Conservation (phyloP, 176 grass and related monocot genomes). For the Oryza meyeriana region DNA sequence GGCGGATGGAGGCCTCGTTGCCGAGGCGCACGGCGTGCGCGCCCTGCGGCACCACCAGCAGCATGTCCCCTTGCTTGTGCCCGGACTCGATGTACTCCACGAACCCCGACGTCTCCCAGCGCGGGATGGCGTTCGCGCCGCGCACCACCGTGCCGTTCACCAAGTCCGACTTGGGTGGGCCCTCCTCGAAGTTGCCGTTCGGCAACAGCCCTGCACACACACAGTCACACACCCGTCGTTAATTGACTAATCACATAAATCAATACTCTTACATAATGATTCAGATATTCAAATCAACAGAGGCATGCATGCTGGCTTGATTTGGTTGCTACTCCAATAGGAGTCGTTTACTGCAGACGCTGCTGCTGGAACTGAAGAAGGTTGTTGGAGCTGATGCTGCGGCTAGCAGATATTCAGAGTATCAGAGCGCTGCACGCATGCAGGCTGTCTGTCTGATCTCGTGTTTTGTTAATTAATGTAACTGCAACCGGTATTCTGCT, state of each 20-base stretch:
- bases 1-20: slow-evolving; percentile 82
- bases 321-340: too few species aligned
- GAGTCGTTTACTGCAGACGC: too few species aligned
- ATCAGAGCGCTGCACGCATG: neutral
- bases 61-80: slow-evolving; percentile 95
- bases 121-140: slow-evolving; percentile 48
- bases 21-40: slow-evolving; percentile 79
- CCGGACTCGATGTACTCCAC: slow-evolving; percentile 97
- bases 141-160: slow-evolving; percentile 69
- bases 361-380: neutral
- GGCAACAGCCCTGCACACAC: slow-evolving; percentile 57
- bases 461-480: neutral
- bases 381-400: neutral
- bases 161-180: slow-evolving; percentile 50
- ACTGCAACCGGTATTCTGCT: neutral
- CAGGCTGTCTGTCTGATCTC: neutral
- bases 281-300: neutral
- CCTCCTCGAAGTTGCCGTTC: slow-evolving; percentile 86
- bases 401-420: neutral
- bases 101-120: slow-evolving; percentile 67
- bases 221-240: neutral
- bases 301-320: neutral
- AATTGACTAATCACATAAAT: neutral
- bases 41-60: slow-evolving; percentile 83
- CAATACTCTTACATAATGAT: too few species aligned